Evolutionary conservation across 352 stramenopile genomes (phyloP), one percentile per base, ranked within the genome.

Genomic region (Thalassiosira hispida): DNA sequence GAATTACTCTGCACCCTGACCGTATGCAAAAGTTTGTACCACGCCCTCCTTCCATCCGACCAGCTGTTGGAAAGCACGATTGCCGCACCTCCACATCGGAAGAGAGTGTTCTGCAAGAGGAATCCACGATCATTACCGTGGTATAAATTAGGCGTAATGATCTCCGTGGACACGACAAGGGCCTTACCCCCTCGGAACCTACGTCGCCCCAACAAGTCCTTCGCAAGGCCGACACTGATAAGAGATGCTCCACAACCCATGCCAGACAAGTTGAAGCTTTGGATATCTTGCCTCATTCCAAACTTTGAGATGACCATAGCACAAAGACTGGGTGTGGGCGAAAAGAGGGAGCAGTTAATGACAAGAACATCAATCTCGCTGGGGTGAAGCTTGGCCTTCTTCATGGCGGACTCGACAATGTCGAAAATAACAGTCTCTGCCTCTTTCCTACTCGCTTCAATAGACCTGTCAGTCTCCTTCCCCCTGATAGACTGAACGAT

Each of bases 261-360:
- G 56, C 94, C 94, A 7, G 80, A 89, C 7, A 97, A 78, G 67
- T 97, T 97, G 84, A 92, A 97, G 25, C 89, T 93, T 27, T 81
- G 70, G 64, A 95, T 87, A 77, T 96, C 91, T 47, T 72, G 75
- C 29, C 90, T 78, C 81, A 94, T 88, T 20, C 81, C 84, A 75
- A 94, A 94, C 27, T 95, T 91, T 46, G 90, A 92, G 49, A 94
- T 86, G 0, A 97, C 91, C 91, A 96, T 96, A 35, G 93, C 92
- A 79, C 93, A 96, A 22, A 97, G 85, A 46, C 84, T 94, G 8
- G 94, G 94, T 6, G 94, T 97, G 1, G 94, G 94, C 14, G 87
- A 95, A 76, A 97, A 97, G 1, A 97, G 83, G 38, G 83, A 94
- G 74, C 94, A 97, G 83, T 97, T 97, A 71, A 97, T 93, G 38